Base-by-base conservation (phyloP, 2,329 filamentous ascomycete genomes). In the Fusarium tuaranense region DNA sequence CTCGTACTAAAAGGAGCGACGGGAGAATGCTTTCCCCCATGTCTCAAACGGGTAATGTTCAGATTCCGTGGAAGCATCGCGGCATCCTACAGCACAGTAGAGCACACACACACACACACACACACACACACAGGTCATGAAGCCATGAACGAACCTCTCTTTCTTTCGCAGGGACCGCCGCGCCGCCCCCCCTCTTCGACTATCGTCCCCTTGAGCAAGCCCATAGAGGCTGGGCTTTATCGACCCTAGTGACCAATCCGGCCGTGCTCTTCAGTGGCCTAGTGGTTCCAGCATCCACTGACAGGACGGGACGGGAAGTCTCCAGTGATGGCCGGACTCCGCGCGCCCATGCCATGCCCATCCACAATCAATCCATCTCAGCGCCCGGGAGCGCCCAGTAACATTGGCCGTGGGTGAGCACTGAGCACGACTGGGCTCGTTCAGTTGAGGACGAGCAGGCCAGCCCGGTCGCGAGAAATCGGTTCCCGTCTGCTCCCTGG, bases 271-370 rank as follows among this genome's bases (percentile, higher is more conserved):
- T 27, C 46, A 63, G 44, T 68, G 61, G 57, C 18, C 62, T 67
- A 64, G 59, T 30, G 38, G 59, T 36, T 41, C 59, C 46, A 65
- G 63, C 62, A 61, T 68, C 67, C 67, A 73, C 67, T 73, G 71
- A 68, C 63, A 74, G 63, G 67, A 73, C 71, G 71, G 71, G 71
- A 73, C 71, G 71, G 71, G 71, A 74, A 71, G 71, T 71, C 59
- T 73, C 71, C 71, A 71, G 68, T 74, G 44, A 51, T 69, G 63
- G 63, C 63, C 63, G 57, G 62, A 57, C 41, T 57, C 61, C 57
- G 63, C 67, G 70, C 67, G 16, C 22, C 48, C 48, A 46, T 46
- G 32, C 32, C 32, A 34, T 34, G 32, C 32, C 41, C 41, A 46
- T 46, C 41, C 41, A 34, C 32, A 34, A 34, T 34, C 32, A 46